Evolutionary conservation across 2,329 filamentous ascomycete species (phyloP).

Genomic region (Lachnellula hyalina): DNA sequence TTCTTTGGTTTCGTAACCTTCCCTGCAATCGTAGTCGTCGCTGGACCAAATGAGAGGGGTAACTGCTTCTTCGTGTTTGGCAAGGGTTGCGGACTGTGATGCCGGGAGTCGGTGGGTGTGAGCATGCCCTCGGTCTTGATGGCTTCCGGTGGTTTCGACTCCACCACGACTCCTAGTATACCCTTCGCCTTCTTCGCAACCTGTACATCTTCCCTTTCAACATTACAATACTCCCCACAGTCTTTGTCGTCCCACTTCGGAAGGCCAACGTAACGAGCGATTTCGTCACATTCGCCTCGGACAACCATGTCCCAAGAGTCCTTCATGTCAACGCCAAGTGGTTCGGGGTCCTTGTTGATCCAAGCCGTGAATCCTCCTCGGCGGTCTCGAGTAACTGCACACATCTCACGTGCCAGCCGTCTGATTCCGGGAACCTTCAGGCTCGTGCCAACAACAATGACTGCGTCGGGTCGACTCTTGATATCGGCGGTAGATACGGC

Average conservation of each 20-base stretch:
- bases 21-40: constrained; percentile 3
- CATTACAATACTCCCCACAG: constrained; percentile 43
- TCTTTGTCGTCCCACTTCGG: constrained; percentile 56
- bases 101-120: constrained; percentile 51
- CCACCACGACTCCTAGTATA: constrained; percentile 40
- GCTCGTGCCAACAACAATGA: constrained; percentile 93
- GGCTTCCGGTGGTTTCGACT: constrained; percentile 32
- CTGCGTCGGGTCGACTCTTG: constrained; percentile 77
- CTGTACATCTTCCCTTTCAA: constrained; percentile 39
- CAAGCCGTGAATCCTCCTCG: constrained; percentile 84
- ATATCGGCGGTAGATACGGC: constrained; percentile 84
- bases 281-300: constrained; percentile 78
- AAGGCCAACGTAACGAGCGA: constrained; percentile 66
- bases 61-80: constrained; percentile 43
- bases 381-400: constrained; percentile 74
- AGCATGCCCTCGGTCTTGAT: constrained; percentile 47
- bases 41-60: constrained; percentile 36
- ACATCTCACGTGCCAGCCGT: constrained; percentile 86
- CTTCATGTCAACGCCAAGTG: constrained; percentile 77
- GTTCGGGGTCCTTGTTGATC: constrained; percentile 87
- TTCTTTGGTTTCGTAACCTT: constrained; percentile 19
- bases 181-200: constrained; percentile 27
- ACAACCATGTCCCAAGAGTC: constrained; percentile 93
- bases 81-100: constrained; percentile 33
- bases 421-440: constrained; percentile 92